These are phyloP conservation scores for Globisporangium solare DNA, from an alignment of 352 stramenopile genomes.

Conservation along the genomic window DNA sequence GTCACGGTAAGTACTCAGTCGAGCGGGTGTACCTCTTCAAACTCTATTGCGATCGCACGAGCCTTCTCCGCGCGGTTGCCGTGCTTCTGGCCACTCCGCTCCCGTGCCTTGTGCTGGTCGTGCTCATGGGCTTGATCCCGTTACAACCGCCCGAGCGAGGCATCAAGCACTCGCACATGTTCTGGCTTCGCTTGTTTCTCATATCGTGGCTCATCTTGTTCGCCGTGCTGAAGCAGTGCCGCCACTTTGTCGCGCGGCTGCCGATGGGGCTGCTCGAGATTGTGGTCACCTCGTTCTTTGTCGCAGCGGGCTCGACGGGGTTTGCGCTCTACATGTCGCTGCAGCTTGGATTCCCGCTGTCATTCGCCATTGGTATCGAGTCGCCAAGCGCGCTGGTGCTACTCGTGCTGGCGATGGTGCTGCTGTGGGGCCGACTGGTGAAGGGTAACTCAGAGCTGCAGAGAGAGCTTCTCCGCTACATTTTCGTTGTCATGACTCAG, in stretches of 20 bases:
- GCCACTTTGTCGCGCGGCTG: slow-evolving; percentile 5
- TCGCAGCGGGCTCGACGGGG: not conserved
- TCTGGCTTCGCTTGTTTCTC: slow-evolving; percentile 9
- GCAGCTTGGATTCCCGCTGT: not conserved
- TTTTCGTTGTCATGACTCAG: not conserved
- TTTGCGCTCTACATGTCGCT: not conserved
- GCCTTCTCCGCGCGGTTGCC: not conserved
- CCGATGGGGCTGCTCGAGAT: not conserved
- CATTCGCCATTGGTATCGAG: not conserved
- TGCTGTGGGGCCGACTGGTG: not conserved
- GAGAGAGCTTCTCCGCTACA: slow-evolving; percentile 1
- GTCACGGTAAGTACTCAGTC: slow-evolving; percentile 3
- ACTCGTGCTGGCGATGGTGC: slow-evolving; percentile 7
- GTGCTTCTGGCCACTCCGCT: not conserved
- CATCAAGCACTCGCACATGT: not conserved
- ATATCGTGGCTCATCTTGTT: slow-evolving; percentile 6
- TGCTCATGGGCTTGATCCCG: slow-evolving; percentile 5
- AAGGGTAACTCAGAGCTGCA: not conserved
- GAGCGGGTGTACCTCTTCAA: not conserved
- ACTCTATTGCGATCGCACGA: not conserved
- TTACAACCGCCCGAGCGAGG: slow-evolving; percentile 6
- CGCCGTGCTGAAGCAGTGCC: slow-evolving; percentile 9
- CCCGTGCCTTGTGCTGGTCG: not conserved
- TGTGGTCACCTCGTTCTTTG: not conserved
- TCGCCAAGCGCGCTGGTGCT: not conserved